Base-by-base conservation (phyloP, 2,329 filamentous ascomycete species). In the Ophioceras dolichostomum region DNA sequence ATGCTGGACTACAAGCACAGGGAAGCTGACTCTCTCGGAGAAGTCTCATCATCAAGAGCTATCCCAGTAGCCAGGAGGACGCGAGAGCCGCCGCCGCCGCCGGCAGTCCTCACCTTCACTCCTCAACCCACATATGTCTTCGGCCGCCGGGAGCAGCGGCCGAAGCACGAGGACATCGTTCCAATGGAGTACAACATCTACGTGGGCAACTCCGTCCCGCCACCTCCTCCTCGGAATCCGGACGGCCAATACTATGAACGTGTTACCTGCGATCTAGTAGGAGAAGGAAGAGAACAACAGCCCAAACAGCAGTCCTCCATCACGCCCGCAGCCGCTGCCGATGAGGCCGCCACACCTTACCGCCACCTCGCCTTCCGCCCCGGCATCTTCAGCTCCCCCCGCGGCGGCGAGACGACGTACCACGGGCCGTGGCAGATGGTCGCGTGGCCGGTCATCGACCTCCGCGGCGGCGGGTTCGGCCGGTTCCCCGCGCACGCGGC, bases 401-500 rank as follows among this genome's bases (percentile, higher is more conserved):
- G 91, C 38, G 91, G 91, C 43, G 91, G 91, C 0, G 77, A 94
- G 46, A 88, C 85, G 0, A 96, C 91, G 3, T 96, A 94, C 62
- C 91, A 98, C 55, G 91, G 89, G 0, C 91, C 89, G 0, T 89
- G 89, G 0, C 91, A 98, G 56, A 62, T 94, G 34, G 83, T 95
- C 26, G 76, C 88, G n/a, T 98, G 94, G 65, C 86, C 89, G 3
- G 75, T 95, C 36, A 56, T 94, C n/a, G 86, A 94, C 56, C 69
- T 96, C 39, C 75, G 74, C 72, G 6, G 51, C 57, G 0, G 30
- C 5, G 6, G 14, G 16, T 8, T 8, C 28, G 22, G 22, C 8
- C 22, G 12, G 22, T 7, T 8, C 12, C 22, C 31, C 31, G 45
- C 58, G 10, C 72, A 86, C 45, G 60, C 62, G 0, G 63, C 52